Evolutionary conservation across 441 rosid species (phyloP).

Genomic region (Rhodomyrtus psidioides): DNA sequence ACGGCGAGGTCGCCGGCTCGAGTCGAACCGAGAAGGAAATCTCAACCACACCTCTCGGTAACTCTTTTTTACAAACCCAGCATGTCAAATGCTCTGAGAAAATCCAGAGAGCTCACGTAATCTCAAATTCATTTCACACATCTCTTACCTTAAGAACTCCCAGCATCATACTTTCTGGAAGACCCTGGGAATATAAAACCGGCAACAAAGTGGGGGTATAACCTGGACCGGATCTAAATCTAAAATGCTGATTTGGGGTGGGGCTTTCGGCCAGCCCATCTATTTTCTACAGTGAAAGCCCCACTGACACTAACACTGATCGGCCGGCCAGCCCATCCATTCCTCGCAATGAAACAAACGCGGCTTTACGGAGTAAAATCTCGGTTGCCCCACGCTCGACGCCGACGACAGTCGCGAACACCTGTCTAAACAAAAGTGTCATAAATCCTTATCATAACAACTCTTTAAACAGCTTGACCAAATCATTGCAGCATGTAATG

Average conservation of each 20-base stretch:
- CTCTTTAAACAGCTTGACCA: neutral
- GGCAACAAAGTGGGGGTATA: no score
- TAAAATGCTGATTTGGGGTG: neutral
- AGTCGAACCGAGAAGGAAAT: no score
- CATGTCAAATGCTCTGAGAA: no score
- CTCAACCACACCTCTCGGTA: no score
- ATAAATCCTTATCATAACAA: neutral
- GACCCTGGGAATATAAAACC: neutral
- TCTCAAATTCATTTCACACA: no score
- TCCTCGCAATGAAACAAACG: neutral
- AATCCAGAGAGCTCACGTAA: no score
- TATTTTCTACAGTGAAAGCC: neutral
- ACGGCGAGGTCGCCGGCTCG: no score
- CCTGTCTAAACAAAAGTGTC: neutral
- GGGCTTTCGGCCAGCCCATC: neutral
- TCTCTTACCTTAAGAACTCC: no score
- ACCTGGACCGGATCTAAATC: no score
- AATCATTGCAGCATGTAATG: neutral
- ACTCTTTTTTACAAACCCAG: no score
- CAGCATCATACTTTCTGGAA: no score
- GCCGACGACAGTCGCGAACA: neutral
- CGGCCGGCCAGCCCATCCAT: neutral
- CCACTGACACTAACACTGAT: neutral
- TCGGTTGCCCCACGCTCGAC: neutral
- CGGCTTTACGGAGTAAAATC: neutral